Percentiles rank a stretch among this genome's conserved stretches.
Evolutionary conservation across 352 stramenopile species (phyloP).

Genomic region (Ophiocytium majus): DNA sequence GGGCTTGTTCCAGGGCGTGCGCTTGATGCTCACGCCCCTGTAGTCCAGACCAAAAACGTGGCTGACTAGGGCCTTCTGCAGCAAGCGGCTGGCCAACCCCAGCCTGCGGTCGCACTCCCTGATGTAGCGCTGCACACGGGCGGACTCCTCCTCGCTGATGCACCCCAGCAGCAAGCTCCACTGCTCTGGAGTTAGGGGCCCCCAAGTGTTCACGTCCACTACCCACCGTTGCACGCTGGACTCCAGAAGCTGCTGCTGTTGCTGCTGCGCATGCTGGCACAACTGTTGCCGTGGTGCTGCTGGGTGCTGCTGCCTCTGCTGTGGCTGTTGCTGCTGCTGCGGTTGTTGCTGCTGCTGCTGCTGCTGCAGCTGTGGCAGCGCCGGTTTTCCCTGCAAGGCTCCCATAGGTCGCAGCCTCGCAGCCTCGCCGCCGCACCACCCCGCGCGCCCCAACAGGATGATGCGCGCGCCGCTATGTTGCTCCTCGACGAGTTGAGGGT

Average conservation of each 20-base stretch:
- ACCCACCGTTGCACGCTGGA: background rate
- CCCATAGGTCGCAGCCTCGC: too few species aligned
- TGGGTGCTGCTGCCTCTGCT: too few species aligned
- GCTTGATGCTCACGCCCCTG: constrained; percentile 32
- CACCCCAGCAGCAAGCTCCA: background rate
- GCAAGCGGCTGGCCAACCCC: constrained; percentile 49
- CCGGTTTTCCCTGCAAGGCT: too few species aligned
- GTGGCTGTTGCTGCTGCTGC: too few species aligned
- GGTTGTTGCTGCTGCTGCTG: too few species aligned
- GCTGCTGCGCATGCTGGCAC: background rate
- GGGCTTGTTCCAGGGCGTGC: constrained; percentile 50
- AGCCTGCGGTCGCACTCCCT: constrained; percentile 52
- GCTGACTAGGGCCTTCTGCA: constrained; percentile 50
- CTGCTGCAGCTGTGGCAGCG: too few species aligned
- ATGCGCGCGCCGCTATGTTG: too few species aligned
- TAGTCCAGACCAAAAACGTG: constrained; percentile 38
- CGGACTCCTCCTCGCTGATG: background rate
- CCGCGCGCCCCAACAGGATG: too few species aligned
- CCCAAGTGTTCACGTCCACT: background rate
- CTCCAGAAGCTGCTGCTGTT: background rate
- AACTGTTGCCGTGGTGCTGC: background rate
- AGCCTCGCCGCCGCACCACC: too few species aligned
- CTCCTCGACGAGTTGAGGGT: too few species aligned
- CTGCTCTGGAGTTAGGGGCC: background rate
- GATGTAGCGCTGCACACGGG: constrained; percentile 34